These are phyloP conservation scores for Geotrichum fermentans DNA, from an alignment of 1,139 yeast genomes.

Conservation along the genomic window DNA sequence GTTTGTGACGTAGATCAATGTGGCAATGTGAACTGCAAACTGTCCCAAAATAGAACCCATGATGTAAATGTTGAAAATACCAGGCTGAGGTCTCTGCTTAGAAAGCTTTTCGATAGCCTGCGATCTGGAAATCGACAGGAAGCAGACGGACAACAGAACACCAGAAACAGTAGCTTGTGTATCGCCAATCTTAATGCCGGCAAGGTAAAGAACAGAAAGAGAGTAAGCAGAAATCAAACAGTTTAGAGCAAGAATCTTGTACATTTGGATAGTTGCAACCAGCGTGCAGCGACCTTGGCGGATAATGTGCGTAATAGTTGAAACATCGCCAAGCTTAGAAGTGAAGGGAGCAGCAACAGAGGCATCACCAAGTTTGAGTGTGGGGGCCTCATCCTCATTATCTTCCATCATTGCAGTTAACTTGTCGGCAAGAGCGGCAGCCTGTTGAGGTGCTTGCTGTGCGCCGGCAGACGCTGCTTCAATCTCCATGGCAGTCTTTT, in stretches of 20 bases:
- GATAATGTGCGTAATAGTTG: slow-evolving; percentile 86
- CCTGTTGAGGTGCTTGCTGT: slow-evolving; percentile 39
- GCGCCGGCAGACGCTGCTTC: slow-evolving; percentile 41
- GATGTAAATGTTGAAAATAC: slow-evolving; percentile 88
- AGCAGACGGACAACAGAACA: slow-evolving; percentile 83
- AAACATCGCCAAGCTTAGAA: slow-evolving; percentile 85
- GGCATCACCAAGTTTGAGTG: slow-evolving; percentile 94
- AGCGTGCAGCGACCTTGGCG: slow-evolving; percentile 99
- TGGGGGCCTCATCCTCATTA: slow-evolving; percentile 82
- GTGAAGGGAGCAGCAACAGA: slow-evolving; percentile 99
- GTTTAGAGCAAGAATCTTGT: slow-evolving; percentile 92
- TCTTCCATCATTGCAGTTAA: slow-evolving; percentile 65
- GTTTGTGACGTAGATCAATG: slow-evolving; percentile 74
- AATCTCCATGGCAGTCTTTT: slow-evolving; percentile 58
- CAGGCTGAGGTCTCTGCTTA: slow-evolving; percentile 95
- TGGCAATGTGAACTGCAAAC: slow-evolving; percentile 83
- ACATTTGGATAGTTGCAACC: slow-evolving; percentile 97
- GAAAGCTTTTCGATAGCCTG: slow-evolving; percentile 84
- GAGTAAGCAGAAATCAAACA: slow-evolving; percentile 97
- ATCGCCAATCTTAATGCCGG: slow-evolving; percentile 98
- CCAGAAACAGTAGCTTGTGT: slow-evolving; percentile 95
- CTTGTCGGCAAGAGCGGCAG: slow-evolving; percentile 66
- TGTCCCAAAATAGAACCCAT: slow-evolving; percentile 98
- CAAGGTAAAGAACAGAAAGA: slow-evolving; percentile 84
- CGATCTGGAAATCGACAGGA: slow-evolving; percentile 92